Evolutionary conservation across 345 rosid species (phyloP).

Genomic region (Linum lewisii): DNA sequence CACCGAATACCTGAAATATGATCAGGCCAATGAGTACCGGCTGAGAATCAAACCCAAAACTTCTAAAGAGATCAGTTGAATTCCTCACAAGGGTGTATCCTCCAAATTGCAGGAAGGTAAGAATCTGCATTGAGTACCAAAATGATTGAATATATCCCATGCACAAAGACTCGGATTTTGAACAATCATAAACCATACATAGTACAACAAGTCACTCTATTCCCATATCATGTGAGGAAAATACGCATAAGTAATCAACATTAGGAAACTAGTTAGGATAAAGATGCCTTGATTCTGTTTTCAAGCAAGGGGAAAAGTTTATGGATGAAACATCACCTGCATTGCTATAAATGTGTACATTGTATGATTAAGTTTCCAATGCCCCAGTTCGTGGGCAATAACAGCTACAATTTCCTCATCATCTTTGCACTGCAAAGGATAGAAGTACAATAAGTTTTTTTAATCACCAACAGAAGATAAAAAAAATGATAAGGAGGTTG

Average conservation of each 20-base stretch:
- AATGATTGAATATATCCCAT: background rate
- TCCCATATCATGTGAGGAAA: background rate
- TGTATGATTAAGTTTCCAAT: constrained; percentile 97
- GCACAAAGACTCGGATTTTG: background rate
- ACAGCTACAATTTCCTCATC: constrained; percentile 95
- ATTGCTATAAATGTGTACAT: constrained; percentile 83
- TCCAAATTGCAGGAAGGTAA: constrained; percentile 83
- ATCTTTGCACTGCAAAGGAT: constrained; percentile 65
- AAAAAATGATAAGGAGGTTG: background rate
- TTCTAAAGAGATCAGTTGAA: constrained; percentile 81
- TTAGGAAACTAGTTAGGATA: background rate
- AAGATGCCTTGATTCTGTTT: background rate
- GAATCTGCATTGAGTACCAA: constrained; percentile 45
- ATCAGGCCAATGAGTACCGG: constrained; percentile 91
- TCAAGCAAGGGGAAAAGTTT: background rate
- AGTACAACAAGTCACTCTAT: background rate
- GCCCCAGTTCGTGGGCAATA: constrained; percentile 97
- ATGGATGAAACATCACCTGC: constrained; percentile 37
- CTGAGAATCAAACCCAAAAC: constrained; percentile 94
- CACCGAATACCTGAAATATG: constrained; percentile 69
- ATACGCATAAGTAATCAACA: too few relatives aligned
- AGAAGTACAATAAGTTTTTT: background rate
- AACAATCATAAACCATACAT: background rate
- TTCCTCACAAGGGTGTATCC: constrained; percentile 98
- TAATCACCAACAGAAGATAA: background rate